A percentile compares a stretch with the other conserved stretches of the same genome.
Conservation (phyloP, 306 rosid genomes). For the Casuarina equisetifolia region DNA sequence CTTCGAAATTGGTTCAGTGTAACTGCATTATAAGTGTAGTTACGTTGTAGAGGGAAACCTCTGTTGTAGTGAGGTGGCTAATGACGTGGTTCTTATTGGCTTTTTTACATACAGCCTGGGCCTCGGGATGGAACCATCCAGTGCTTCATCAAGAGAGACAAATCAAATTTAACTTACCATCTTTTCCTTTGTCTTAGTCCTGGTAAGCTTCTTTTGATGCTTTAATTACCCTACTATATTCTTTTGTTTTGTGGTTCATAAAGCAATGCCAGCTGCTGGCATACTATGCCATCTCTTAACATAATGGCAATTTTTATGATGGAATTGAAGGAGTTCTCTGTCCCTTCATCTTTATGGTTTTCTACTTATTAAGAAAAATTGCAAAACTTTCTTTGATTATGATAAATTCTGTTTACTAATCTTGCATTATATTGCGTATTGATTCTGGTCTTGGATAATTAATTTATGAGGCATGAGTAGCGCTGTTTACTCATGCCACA, state of each 20-base stretch:
- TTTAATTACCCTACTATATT: slow-evolving; percentile 10
- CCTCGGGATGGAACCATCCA: slow-evolving; percentile 74
- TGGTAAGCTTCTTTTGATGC: slow-evolving; percentile 46
- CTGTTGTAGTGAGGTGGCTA: not conserved
- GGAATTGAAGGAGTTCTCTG: not conserved
- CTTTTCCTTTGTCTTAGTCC: slow-evolving; percentile 92
- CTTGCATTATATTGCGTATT: not conserved
- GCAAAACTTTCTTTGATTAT: not conserved
- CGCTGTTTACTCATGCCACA: not conserved
- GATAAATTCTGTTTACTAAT: not conserved
- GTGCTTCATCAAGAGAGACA: slow-evolving; percentile 94
- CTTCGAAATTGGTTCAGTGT: not conserved
- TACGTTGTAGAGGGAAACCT: not conserved
- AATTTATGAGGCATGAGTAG: not conserved
- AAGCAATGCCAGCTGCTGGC: not conserved
- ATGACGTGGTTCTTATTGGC: slow-evolving; percentile 14
- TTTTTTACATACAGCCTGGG: slow-evolving; percentile 66
- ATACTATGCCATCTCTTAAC: not conserved
- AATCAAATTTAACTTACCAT: slow-evolving; percentile 79
- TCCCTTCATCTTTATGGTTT: not conserved
- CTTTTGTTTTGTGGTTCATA: slow-evolving; percentile 3
- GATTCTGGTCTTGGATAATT: not conserved
- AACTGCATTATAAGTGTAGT: not conserved
- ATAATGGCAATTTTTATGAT: not conserved
- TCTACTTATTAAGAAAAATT: not conserved